Conservation (phyloP, 352 stramenopile species). For the Phytophthora cryptogea region DNA sequence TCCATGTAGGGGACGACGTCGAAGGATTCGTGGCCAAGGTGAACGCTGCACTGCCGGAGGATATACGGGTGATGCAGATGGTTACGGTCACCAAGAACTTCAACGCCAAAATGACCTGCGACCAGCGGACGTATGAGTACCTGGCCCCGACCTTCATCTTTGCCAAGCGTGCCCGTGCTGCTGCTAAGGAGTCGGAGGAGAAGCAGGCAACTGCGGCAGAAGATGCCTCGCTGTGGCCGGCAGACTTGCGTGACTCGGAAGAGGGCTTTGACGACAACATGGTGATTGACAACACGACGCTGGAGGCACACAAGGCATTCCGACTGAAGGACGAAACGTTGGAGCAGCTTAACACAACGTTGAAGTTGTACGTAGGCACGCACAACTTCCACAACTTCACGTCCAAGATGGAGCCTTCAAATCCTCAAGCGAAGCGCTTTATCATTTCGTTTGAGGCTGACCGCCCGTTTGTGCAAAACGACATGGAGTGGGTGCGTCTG, state of each 20-base stretch:
- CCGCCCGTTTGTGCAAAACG: conserved; percentile 82
- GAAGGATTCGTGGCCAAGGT: conserved; percentile 67
- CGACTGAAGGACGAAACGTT: conserved; percentile 63
- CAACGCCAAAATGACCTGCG: conserved; percentile 90
- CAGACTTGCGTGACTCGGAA: conserved; percentile 46
- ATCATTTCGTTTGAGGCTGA: conserved; percentile 92
- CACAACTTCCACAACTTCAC: conserved; percentile 99
- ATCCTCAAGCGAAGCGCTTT: conserved; percentile 87
- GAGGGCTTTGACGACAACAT: conserved; percentile 44
- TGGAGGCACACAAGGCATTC: conserved; percentile 76
- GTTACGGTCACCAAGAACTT: conserved; percentile 91
- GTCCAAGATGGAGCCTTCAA: conserved; percentile 84
- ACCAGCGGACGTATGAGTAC: conserved; percentile 92
- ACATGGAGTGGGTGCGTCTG: conserved; percentile 95
- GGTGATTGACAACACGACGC: conserved; percentile 59
- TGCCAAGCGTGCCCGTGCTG: conserved; percentile 30
- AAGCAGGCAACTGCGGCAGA: conserved; percentile 6
- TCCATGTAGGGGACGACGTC: conserved; percentile 83
- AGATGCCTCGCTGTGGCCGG: conserved; percentile 34
- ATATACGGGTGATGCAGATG: conserved; percentile 87
- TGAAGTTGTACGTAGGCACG: conserved; percentile 83
- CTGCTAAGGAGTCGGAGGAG: conserved; percentile 2
- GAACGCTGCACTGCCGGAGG: conserved; percentile 69
- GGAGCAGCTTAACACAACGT: conserved; percentile 49
- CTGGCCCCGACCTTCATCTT: conserved; percentile 91